Evolutionary conservation across 2,329 filamentous ascomycete species (phyloP).

Genomic region (Pseudogymnoascus pannorum): DNA sequence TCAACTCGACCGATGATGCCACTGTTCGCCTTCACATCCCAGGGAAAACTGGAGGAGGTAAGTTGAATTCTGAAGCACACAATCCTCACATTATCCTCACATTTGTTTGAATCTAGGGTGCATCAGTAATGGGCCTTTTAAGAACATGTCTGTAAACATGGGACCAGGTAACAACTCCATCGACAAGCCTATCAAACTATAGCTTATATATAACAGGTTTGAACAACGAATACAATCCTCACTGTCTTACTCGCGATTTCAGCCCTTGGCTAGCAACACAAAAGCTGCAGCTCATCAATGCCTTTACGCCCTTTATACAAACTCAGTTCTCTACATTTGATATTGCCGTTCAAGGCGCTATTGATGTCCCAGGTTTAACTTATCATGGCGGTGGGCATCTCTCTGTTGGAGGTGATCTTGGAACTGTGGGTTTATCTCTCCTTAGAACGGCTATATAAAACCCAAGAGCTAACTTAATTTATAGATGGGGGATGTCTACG

Average conservation of each 20-base stretch:
- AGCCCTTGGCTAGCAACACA: conserved; percentile 20
- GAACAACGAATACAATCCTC: conserved; percentile 24
- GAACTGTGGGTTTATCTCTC: conserved; percentile 27
- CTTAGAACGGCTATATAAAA: conserved; percentile 11
- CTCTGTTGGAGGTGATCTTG: conserved; percentile 27
- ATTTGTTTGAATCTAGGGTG: conserved; percentile 32
- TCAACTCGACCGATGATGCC: conserved; percentile 6
- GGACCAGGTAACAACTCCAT: conserved; percentile 5
- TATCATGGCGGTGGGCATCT: conserved; percentile 26
- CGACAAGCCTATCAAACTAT: neutral
- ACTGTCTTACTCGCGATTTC: conserved; percentile 30
- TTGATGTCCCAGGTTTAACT: conserved; percentile 18
- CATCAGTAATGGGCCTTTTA: conserved; percentile 36
- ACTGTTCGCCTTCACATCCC: conserved; percentile 2
- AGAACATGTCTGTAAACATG: conserved; percentile 10
- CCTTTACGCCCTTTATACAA: conserved; percentile 17
- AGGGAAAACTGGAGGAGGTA: conserved; percentile 15
- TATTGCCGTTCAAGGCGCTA: conserved; percentile 23
- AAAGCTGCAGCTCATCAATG: conserved; percentile 14
- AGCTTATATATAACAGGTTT: conserved; percentile 2
- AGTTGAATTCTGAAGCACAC: neutral
- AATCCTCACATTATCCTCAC: neutral
- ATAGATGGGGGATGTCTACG: neutral
- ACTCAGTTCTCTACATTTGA: conserved; percentile 25
- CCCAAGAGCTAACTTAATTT: neutral